Evolutionary conservation across 208 protist genomes (phyloP).

Genomic region (Herpetomonas samuelpessoai): DNA sequence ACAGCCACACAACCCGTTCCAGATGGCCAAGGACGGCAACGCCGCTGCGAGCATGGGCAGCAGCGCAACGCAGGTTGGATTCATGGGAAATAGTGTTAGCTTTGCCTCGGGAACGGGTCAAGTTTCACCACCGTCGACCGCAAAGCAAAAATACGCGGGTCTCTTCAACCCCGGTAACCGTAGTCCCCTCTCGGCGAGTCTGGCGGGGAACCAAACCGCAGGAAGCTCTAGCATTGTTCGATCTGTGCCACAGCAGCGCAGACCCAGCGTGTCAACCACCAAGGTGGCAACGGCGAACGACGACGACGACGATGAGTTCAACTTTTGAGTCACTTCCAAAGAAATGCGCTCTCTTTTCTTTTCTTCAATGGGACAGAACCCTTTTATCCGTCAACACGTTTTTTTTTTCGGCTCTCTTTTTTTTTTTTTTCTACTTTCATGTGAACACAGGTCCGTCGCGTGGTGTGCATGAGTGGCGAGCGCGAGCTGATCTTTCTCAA

Average conservation of each 20-base stretch:
- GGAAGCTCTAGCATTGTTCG: conserved; percentile 23
- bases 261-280: conserved; percentile 14
- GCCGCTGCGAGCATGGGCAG: conserved; percentile 8
- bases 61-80: conserved; percentile 25
- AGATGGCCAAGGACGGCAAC: conserved; percentile 41
- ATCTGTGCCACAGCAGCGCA: conserved; percentile 28
- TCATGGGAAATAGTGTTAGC: conserved; percentile 13
- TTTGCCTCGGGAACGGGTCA: not conserved
- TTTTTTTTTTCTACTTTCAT: conserved; percentile 17
- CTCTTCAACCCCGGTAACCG: conserved; percentile 63
- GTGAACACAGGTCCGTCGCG: not conserved
- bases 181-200: conserved; percentile 30
- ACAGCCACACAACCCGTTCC: conserved; percentile 90
- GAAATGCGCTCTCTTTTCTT: not conserved
- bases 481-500: too few species aligned
- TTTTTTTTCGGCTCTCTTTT: conserved; percentile 6
- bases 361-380: not conserved
- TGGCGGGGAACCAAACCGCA: conserved; percentile 13
- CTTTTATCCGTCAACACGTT: not conserved
- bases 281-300: not conserved
- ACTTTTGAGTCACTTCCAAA: conserved; percentile 62
- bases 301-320: conserved; percentile 83
- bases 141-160: conserved; percentile 55
- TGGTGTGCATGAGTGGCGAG: not conserved
- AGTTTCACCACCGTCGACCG: conserved; percentile 11